phyloP scores from a whole-genome alignment of 2,329 filamentous ascomycete species.

The Bipolaris zeicola region DNA sequence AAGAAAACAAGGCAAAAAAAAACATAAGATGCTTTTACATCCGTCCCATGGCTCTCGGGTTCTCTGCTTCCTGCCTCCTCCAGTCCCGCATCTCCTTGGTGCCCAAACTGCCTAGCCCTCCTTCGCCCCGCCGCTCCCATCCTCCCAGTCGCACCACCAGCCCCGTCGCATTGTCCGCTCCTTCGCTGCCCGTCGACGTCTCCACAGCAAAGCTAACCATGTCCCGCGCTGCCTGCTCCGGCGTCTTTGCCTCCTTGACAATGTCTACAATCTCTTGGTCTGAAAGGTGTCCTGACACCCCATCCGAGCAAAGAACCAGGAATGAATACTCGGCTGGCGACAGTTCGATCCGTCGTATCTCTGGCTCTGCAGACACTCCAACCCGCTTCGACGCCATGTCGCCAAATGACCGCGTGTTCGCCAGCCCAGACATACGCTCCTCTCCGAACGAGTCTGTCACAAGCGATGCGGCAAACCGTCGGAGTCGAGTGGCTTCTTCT shows the following conservation, averaged over 20 bases:
- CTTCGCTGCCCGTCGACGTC: constrained; percentile 61
- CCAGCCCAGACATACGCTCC: constrained; percentile 89
- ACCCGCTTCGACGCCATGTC: constrained; percentile 91
- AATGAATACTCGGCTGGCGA: constrained; percentile 86
- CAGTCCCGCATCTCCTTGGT: constrained; percentile 92
- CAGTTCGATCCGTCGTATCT: constrained; percentile 79
- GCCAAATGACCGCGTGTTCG: constrained; percentile 92
- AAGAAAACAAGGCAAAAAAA: no score
- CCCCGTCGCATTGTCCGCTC: constrained; percentile 67
- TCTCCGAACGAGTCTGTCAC: constrained; percentile 97
- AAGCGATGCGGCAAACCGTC: constrained; percentile 84
- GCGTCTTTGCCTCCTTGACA: constrained; percentile 89
- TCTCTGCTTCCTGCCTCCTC: constrained; percentile 76
- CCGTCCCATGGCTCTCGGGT: constrained; percentile 75
- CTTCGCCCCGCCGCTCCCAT: constrained; percentile 75
- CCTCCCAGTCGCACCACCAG: constrained; percentile 67
- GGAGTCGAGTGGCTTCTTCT: constrained; percentile 78
- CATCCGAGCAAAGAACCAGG: constrained; percentile 85
- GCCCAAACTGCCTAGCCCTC: constrained; percentile 84
- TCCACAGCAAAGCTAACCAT: constrained; percentile 90
- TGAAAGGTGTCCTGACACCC: constrained; percentile 80
- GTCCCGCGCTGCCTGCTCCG: constrained; percentile 78
- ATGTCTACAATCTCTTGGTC: constrained; percentile 98
- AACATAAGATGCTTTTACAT: constrained; percentile 45
- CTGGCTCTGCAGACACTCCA: constrained; percentile 91